Evolutionary conservation across 2,329 filamentous ascomycete genomes (phyloP).

Genomic region (Talaromyces piceae): DNA sequence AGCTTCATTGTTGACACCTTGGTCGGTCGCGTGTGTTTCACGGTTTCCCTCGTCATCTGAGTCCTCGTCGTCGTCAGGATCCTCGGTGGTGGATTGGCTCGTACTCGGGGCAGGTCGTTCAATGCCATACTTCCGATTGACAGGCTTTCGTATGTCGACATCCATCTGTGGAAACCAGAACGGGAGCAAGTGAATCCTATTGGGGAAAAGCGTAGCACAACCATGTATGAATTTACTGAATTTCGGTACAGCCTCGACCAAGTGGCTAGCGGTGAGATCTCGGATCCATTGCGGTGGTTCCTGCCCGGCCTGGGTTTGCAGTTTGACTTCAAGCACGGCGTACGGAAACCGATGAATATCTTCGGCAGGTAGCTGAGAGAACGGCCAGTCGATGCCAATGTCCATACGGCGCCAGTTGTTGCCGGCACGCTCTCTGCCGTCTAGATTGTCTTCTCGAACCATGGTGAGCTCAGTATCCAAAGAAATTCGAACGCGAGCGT

Average conservation of each 20-base stretch:
- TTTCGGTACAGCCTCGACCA: constrained; percentile 97
- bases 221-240: constrained; percentile 99
- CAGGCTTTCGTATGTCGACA: constrained; percentile 90
- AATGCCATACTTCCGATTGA: constrained; percentile 83
- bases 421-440: constrained; percentile 66
- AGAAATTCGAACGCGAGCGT: constrained; percentile 92
- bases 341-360: constrained; percentile 93
- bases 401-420: constrained; percentile 96
- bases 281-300: constrained; percentile 96
- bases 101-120: constrained; percentile 68
- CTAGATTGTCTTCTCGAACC: constrained; percentile 89
- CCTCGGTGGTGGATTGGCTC: constrained; percentile 68
- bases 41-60: constrained; percentile 54
- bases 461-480: constrained; percentile 94
- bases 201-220: constrained; percentile 76
- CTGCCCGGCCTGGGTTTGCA: constrained; percentile 92
- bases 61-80: constrained; percentile 64
- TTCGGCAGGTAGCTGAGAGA: constrained; percentile 74
- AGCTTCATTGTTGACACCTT: neutral
- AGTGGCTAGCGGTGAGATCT: constrained; percentile 82
- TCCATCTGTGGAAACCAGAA: constrained; percentile 99
- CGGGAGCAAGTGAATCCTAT: constrained; percentile 79
- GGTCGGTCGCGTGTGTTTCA: neutral
- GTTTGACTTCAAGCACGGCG: constrained; percentile 91
- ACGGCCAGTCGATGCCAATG: constrained; percentile 93